Base-by-base conservation (phyloP, 768 basidiomycete species). In the Phanerochaete carnosa region DNA sequence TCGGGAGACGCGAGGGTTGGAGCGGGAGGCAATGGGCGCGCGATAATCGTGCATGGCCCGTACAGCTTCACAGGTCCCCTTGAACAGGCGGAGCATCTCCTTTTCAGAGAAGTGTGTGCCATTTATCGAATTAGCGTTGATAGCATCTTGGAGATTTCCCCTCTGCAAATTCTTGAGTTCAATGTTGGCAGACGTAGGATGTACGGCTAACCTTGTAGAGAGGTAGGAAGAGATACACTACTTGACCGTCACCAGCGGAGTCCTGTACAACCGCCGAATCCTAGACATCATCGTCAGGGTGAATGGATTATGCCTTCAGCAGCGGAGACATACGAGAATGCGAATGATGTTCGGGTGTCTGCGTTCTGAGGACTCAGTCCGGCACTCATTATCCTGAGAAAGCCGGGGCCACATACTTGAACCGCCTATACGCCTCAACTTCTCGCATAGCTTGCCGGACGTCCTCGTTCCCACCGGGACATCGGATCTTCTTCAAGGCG, bases 321-420 rank as follows among this genome's bases (percentile, higher is more conserved):
- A 54, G 16, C 6, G 56, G 52, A 5, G 22, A 76, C 76, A 58
- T 66, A 90, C 92, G 73, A 96, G 75, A 72, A 96, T 94, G 37
- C 90, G 90, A 71, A 99, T 99, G 68, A 98, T 98, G 73, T 98
- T 98, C 22, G 90, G 91, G 73, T 98, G 96, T 72, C 93, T 95
- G 65, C 4, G 50, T 23, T 9, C 23, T 11, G 25, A 49, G 11
- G 16, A 9, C 23, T 29, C 35, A 55, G 52, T 45, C 37, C 43
- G 51, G 11, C 23, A 11, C 11, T 19, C 15, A 32, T 56, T 45
- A 45, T 26, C 16, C 50, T 33, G 30, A 29, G 39, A 33, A 25
- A 30, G 28, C 19, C 45, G 22, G 28, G 12, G 22, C 5, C 19
- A 79, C 89, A 74, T 72, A 92, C 92, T 87, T 92, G 81, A 98